Percentiles rank a stretch among this genome's conserved stretches.
Conservation (phyloP, 1,284 basidiomycete genomes). For the Xerocomus nothofagi region DNA sequence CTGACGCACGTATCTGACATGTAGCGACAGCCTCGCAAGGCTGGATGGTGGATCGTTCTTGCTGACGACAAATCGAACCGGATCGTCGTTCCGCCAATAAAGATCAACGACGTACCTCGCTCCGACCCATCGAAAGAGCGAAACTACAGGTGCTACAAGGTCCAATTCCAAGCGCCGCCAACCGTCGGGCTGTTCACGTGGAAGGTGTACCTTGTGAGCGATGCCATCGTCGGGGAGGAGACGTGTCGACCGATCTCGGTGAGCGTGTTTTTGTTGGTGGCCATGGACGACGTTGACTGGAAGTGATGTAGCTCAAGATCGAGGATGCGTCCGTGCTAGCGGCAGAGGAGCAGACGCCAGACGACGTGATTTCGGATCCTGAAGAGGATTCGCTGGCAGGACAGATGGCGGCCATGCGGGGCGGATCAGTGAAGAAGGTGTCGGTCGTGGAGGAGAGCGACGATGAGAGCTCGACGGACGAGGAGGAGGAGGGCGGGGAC, state of each 20-base stretch:
- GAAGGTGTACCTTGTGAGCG: constrained; percentile 83
- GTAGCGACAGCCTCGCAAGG: constrained; percentile 65
- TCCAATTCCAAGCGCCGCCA: constrained; percentile 95
- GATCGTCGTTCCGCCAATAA: constrained; percentile 88
- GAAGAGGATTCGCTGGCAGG: constrained; percentile 95
- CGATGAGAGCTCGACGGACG: constrained; percentile 41
- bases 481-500: constrained; percentile 10
- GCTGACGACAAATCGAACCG: constrained; percentile 90
- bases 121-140: constrained; percentile 56
- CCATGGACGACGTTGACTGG: no score
- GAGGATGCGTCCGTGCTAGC: constrained; percentile 66
- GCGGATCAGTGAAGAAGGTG: constrained; percentile 78
- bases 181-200: constrained; percentile 86
- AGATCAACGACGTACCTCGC: constrained; percentile 79
- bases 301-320: constrained; percentile 66
- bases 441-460: constrained; percentile 45
- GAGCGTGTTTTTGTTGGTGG: constrained; percentile 29
- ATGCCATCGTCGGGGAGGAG: constrained; percentile 88
- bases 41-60: constrained; percentile 89
- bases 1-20: neutral
- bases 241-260: constrained; percentile 71
- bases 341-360: constrained; percentile 60
- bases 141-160: constrained; percentile 80
- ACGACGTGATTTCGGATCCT: constrained; percentile 94
- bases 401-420: constrained; percentile 98